Evolutionary conservation across 306 rosid genomes (phyloP), one percentile per base, ranked within the genome.

Genomic region (Trichosanthes cucumerina): DNA sequence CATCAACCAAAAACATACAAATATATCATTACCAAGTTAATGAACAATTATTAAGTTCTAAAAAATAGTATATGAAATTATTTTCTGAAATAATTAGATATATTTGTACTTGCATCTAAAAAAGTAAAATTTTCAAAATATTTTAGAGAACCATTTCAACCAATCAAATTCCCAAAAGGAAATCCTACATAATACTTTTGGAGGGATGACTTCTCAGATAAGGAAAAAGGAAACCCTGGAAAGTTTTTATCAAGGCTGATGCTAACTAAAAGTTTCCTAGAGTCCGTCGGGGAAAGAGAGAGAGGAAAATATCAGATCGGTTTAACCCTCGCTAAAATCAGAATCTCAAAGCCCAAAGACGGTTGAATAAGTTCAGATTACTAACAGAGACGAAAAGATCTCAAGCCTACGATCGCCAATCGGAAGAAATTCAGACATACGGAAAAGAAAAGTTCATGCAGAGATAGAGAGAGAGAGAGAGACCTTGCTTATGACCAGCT

Each of bases 401-500:
- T 43, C 9, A 1, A 68, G 9, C 4, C 0, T 19, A 39, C 2
- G 52, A 39, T 19, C 28, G 1, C 21, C 9, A 69, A 43, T 69
- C 75, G 21, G 34, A 24, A 41, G 54, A 23, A 69, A 69, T 11
- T 7, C n/a, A 43, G 1, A 43, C 31, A 41, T 3, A 21, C 4
- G 9, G n/a, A 69, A 11, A 69, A 38, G 54, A 69, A 43, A 43
- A 0, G 46, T 2, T 65, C 4, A 36, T 12, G 2, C 26, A 63
- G 23, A 59, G 33, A 21, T 10, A 54, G 64, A 53, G 23, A 18
- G 57, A 53, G 58, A 53, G 58, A 33, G 43, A 62, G 5, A 13
- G 9, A 70, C 76, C 76, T 70, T 70, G 76, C 53, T 70, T 70
- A 13, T 70, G 76, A 24, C 76, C 76, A 41, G 76, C 76, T 2